A percentile compares a stretch with the other conserved stretches of the same genome.
These are phyloP conservation scores for Penicillium chermesinum DNA, from an alignment of 495 filamentous ascomycete species.

Conservation along the genomic window DNA sequence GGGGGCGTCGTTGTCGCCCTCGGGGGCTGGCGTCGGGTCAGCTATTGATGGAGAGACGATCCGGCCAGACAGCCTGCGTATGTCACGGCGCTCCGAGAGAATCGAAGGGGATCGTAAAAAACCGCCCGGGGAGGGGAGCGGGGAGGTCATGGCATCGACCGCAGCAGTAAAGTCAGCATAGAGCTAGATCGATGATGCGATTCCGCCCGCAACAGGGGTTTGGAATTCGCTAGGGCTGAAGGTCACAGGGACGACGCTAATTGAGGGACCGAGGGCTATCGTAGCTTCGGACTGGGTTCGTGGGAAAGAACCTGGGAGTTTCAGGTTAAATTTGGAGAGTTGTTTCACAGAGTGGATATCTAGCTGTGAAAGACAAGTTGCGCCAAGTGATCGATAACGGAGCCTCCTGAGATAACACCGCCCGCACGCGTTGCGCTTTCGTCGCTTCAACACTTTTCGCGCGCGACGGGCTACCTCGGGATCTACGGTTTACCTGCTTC, in stretches of 20 bases:
- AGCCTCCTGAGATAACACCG: constrained; percentile 29
- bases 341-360: constrained; percentile 1
- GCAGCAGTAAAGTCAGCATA: constrained; percentile 30
- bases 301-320: not conserved
- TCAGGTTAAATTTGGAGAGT: not conserved
- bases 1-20: constrained; percentile 39
- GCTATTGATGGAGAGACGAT: constrained; percentile 55
- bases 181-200: constrained; percentile 15
- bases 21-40: constrained; percentile 43
- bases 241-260: constrained; percentile 4
- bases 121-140: constrained; percentile 50
- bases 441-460: constrained; percentile 10
- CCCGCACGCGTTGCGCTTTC: constrained; percentile 23
- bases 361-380: constrained; percentile 14
- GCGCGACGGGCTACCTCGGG: not conserved
- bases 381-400: constrained; percentile 30
- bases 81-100: constrained; percentile 47
- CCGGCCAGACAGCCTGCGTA: constrained; percentile 68
- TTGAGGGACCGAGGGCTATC: not conserved
- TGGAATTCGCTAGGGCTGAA: not conserved
- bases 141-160: constrained; percentile 59
- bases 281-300: not conserved
- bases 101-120: constrained; percentile 54
- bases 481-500: not conserved
- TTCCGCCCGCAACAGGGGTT: constrained; percentile 10